Evolutionary conservation across 257 asterid species (phyloP).

Genomic region (Hygrophila difformis): DNA sequence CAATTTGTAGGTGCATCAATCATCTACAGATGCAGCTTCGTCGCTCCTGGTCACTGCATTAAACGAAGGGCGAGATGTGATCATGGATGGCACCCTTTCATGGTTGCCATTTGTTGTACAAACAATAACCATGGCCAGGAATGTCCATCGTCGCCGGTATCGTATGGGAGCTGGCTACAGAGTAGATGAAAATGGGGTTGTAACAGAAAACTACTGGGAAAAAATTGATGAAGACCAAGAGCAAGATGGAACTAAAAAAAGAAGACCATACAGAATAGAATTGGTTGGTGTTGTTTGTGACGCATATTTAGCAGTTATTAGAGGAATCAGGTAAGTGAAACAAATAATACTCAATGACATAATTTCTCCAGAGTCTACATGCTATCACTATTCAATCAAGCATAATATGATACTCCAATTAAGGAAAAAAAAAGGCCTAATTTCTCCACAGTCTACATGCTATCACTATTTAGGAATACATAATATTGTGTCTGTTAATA

Average conservation of each 20-base stretch:
- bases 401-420: too few relatives aligned
- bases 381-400: not conserved
- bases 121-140: slow-evolving; percentile 86
- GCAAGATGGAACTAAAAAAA: slow-evolving; percentile 42
- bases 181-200: slow-evolving; percentile 47
- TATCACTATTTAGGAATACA: too few relatives aligned
- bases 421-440: too few relatives aligned
- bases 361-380: not conserved
- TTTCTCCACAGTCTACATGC: too few relatives aligned
- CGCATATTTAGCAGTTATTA: slow-evolving; percentile 74
- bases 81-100: slow-evolving; percentile 90
- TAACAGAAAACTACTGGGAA: slow-evolving; percentile 83
- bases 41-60: slow-evolving; percentile 92
- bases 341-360: not conserved
- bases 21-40: slow-evolving; percentile 94
- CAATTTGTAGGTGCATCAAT: slow-evolving; percentile 71
- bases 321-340: slow-evolving; percentile 69
- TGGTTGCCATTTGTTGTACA: slow-evolving; percentile 93
- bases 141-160: slow-evolving; percentile 72
- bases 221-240: slow-evolving; percentile 71
- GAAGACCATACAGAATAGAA: slow-evolving; percentile 86
- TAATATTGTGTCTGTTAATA: too few relatives aligned
- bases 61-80: slow-evolving; percentile 86
- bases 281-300: slow-evolving; percentile 87
- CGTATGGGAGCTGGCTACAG: slow-evolving; percentile 86